Evolutionary conservation across 2,329 filamentous ascomycete species (phyloP), one percentile per base, ranked within the genome.

Genomic region (Pseudocercospora pini-densiflorae): DNA sequence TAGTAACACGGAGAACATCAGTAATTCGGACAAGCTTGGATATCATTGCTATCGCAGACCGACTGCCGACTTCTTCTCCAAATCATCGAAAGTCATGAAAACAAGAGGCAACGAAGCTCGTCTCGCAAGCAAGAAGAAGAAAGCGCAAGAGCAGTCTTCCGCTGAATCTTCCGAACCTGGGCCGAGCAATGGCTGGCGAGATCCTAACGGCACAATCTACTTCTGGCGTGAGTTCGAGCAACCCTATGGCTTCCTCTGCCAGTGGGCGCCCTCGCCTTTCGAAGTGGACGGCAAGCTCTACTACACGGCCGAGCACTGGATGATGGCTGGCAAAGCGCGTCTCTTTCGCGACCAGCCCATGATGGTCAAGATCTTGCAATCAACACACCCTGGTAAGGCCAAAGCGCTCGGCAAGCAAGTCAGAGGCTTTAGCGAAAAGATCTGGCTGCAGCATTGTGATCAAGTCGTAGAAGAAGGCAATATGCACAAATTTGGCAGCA

Each of bases 241-340:
- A 0, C 73, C 77, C 2, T 78, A 83, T 29, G 87, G 86, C 47
- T 89, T 83, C 76, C 81, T 90, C 16, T 87, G 84, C 0, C 88
- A 91, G 76, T 90, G 87, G 87, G 88, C 86, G 72, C 72, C 78
- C 59, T 82, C 79, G 19, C 78, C 81, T 1, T 90, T 89, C 72
- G 78, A 74, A 54, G 72, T 74, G 49, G 74, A 76, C 33, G 77
- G 75, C 33, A 68, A 73, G 64, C 77, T 62, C 61, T 82, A 82
- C 68, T 68, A 67, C 6, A 79, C 77, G 1, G 76, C 80, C 9
- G 81, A 83, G 71, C 81, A 81, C 79, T 83, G 79, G 79, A 83
- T 83, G 81, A 83, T 83, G 81, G 76, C 81, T 12, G 73, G 77
- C 19, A 83, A 83, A 67, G 81, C 81, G 16, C 74, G 72, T 45